Evolutionary conservation across 2,329 filamentous ascomycete genomes (phyloP).

Genomic region (Aspergillus sojae): DNA sequence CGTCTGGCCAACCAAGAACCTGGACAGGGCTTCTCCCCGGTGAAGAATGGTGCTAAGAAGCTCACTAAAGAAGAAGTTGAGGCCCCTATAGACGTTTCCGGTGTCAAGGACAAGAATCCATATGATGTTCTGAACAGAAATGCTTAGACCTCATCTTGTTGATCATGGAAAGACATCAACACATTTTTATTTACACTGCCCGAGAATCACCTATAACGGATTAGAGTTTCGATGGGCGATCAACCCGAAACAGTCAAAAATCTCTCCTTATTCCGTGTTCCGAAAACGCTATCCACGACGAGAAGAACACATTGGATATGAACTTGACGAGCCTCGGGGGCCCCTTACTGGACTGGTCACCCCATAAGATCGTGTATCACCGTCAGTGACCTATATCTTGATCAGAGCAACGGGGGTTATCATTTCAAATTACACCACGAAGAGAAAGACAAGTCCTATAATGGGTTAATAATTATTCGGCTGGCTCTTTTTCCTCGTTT

Average conservation of each 20-base stretch:
- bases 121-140: conserved; percentile 33
- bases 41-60: conserved; percentile 40
- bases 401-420: background rate
- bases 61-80: conserved; percentile 26
- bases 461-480: background rate
- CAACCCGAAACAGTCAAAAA: background rate
- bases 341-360: background rate
- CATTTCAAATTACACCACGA: background rate
- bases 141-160: conserved; percentile 7
- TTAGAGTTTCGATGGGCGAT: background rate
- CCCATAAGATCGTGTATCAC: background rate
- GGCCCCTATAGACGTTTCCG: conserved; percentile 13
- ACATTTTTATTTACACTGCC: background rate
- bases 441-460: background rate
- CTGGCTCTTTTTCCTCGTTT: background rate
- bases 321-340: background rate
- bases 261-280: background rate
- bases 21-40: conserved; percentile 33
- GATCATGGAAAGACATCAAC: background rate
- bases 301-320: background rate
- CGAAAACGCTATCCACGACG: background rate
- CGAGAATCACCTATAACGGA: background rate
- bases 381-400: background rate
- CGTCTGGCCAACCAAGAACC: conserved; percentile 23
- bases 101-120: conserved; percentile 33